Evolutionary conservation across 2,329 filamentous ascomycete genomes (phyloP).

Genomic region (Xylariaceae sp.): DNA sequence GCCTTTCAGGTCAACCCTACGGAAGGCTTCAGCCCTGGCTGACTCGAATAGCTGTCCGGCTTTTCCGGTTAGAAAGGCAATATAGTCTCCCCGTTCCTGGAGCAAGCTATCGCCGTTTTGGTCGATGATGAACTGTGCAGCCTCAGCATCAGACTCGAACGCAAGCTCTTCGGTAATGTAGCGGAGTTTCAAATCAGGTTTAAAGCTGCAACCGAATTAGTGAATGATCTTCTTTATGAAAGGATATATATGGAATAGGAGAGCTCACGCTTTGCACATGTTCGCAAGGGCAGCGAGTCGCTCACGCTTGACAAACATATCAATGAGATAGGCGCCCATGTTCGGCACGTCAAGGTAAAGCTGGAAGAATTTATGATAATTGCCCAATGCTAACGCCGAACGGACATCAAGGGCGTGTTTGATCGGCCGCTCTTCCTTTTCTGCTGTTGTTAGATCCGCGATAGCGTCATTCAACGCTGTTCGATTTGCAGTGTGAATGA

Average conservation of each 20-base stretch:
- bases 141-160: slow-evolving; percentile 90
- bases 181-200: slow-evolving; percentile 83
- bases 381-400: slow-evolving; percentile 87
- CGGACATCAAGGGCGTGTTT: slow-evolving; percentile 91
- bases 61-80: slow-evolving; percentile 75
- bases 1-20: slow-evolving; percentile 93
- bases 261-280: slow-evolving; percentile 93
- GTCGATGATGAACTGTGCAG: slow-evolving; percentile 86
- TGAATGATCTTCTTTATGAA: slow-evolving; percentile 8
- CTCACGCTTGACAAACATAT: slow-evolving; percentile 97
- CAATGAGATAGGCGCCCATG: slow-evolving; percentile 98
- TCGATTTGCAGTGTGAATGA: slow-evolving; percentile 98
- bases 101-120: slow-evolving; percentile 75
- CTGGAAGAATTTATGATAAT: slow-evolving; percentile 98
- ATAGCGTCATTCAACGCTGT: slow-evolving; percentile 97
- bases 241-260: background rate
- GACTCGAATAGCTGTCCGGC: slow-evolving; percentile 73
- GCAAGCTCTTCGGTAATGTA: slow-evolving; percentile 96
- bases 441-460: slow-evolving; percentile 97
- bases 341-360: slow-evolving; percentile 92
- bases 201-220: slow-evolving; percentile 73
- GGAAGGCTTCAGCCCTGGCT: slow-evolving; percentile 74
- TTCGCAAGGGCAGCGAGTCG: slow-evolving; percentile 86
- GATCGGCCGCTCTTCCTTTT: slow-evolving; percentile 82
- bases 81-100: slow-evolving; percentile 73